Evolutionary conservation across 179 eudicot species (phyloP), one percentile per base, ranked within the genome.

Genomic region (Monotropa hypopitys): DNA sequence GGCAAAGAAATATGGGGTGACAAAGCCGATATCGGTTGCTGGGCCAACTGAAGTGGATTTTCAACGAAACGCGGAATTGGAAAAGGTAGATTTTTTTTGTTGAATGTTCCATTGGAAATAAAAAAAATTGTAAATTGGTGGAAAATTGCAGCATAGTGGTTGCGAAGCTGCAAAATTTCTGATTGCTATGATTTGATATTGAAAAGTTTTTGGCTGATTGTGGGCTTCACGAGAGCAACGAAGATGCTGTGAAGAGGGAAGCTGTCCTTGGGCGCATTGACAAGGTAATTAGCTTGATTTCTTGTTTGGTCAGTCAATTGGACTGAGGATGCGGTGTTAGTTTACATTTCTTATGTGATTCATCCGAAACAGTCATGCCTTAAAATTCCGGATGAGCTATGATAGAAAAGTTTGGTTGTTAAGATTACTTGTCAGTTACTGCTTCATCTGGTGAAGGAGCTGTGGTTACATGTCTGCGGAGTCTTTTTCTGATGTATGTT

Each of bases 1-100:
- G 20, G 42, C 66, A 33, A 85, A 80, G 59, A 79, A 82, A 70
- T 77, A 28, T 26, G 90, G 89, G 13, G 85, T 86, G 9, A 86
- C 85, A 21, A 85, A 89, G 76, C 89, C 89, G 23, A 82, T 90
- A 16, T 90, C 92, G 8, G 49, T 86, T 63, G 84, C 87, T 1
- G 92, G 87, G 5, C 94, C 94, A 5, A 59, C 86, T 3, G 79
- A 66, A 23, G 81, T 76, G 33, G 92, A 90, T 81, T 78, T 86
- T 54, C 74, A 76, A 70, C 82, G 78, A 38, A 87, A 88, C 69
- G 75, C 80, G 1, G 86, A 83, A 26, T 78, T 90, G 71, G 86
- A 87, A 65, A 87, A 90, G 85, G 94, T 88, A n/a, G 23, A 0
- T 1, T 30, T 54, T 66, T 66, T 2, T 12, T 73, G 18, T 53